Base-by-base conservation (phyloP, 352 stramenopile genomes). In the Phytopythium helicoides region DNA sequence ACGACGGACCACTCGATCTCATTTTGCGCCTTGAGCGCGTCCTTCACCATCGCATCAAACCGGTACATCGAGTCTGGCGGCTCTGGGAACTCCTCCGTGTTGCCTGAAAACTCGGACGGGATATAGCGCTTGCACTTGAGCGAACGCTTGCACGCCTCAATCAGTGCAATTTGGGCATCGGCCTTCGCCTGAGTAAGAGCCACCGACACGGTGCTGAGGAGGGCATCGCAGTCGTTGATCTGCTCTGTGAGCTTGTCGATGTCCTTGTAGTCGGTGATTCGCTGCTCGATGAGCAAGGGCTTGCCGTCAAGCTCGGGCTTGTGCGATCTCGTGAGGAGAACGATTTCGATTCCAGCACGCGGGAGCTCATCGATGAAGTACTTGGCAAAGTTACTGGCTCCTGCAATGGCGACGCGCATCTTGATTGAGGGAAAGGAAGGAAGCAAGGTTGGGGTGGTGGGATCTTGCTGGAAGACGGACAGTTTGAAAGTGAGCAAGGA, bases 311-410 rank as follows among this genome's bases (percentile, higher is more conserved):
- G 58, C 28, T 52, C 45, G 2, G 44, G 21, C 40, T 64, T 68
- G 54, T 59, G 50, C n/a, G 60, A 62, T 10, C 60, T 48, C 18
- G 60, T 64, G 42, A 68, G 60, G 36, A 68, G 31, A 22, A 68
- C 60, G 45, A 64, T 33, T 33, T 68, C 54, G 37, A 57, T 50
- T 3, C 50, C 54, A 15, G 45, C 33, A 9, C 28, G 38, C 7
- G 54, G 54, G 11, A 68, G 41, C 26, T 47, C 60, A 19, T 68
- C 54, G 34, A 42, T 36, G 31, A 68, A 57, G 50, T 60, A 57
- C 54, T 73, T 73, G 58, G 58, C 69, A 28, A 73, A 66, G 12
- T 52, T 52, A 50, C 65, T 62, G 14, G 49, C 54, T 70, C 64
- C 68, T 36, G 36, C 65, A 48, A 78, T 41, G 19, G 28, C 28